phyloP scores from a whole-genome alignment of 345 rosid genomes.

The Dimocarpus longan region DNA sequence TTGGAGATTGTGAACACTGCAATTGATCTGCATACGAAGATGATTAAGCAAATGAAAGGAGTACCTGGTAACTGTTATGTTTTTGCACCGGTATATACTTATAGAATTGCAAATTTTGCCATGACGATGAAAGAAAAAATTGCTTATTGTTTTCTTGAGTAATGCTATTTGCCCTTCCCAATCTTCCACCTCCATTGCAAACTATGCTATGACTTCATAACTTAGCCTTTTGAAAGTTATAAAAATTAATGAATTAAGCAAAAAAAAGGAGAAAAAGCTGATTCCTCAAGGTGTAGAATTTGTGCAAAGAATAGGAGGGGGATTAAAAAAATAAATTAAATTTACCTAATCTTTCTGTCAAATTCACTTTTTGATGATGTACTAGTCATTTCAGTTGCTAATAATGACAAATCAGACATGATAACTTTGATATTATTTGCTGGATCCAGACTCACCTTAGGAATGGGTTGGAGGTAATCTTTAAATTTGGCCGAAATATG shows the following conservation, averaged over 20 bases:
- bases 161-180: not conserved
- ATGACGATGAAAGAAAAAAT: not conserved
- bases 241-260: not conserved
- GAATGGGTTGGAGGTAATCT: not conserved
- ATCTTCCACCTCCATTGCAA: not conserved
- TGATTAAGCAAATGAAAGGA: constrained; percentile 99
- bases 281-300: not conserved
- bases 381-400: not conserved
- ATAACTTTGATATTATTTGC: too few species aligned
- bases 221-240: not conserved
- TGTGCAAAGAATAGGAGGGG: not conserved
- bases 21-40: constrained; percentile 78
- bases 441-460: too few species aligned
- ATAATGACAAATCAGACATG: not conserved
- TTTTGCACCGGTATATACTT: not conserved
- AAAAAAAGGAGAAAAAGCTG: not conserved
- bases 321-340: not conserved
- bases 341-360: not conserved
- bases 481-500: not conserved
- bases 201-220: too few species aligned
- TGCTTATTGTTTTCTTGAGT: not conserved
- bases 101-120: constrained; percentile 3
- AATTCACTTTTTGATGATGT: not conserved
- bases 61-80: constrained; percentile 76
- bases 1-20: constrained; percentile 80